Percentiles rank a stretch among this genome's conserved stretches.
These are phyloP conservation scores for Arctium minus DNA, from an alignment of 129 eudicot genomes.

Conservation along the genomic window DNA sequence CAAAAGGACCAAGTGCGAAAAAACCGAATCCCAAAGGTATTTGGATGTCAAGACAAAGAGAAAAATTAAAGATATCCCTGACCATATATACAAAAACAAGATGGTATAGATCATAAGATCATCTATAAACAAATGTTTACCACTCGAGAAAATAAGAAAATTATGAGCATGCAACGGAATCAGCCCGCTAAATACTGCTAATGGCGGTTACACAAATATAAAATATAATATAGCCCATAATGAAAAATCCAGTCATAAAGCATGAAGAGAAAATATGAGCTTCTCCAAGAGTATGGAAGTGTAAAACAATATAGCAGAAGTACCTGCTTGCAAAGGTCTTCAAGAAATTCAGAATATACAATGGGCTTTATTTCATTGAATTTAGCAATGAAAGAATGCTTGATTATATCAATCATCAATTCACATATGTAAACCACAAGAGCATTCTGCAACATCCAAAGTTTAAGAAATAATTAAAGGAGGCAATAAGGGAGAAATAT, in stretches of 20 bases:
- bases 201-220: too few species aligned
- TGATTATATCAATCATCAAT: conserved; percentile 83
- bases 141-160: too few species aligned
- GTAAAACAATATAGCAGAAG: neutral
- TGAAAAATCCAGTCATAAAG: neutral
- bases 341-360: conserved; percentile 87
- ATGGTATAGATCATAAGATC: too few species aligned
- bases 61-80: too few species aligned
- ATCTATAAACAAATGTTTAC: too few species aligned
- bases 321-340: conserved; percentile 99
- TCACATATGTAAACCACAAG: conserved; percentile 80
- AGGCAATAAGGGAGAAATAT: conserved; percentile 10
- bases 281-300: neutral
- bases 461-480: neutral
- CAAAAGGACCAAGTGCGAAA: too few species aligned
- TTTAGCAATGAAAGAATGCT: conserved; percentile 89
- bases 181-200: too few species aligned
- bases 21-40: too few species aligned
- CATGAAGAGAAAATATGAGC: neutral
- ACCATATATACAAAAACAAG: too few species aligned
- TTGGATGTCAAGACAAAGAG: too few species aligned
- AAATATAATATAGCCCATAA: neutral
- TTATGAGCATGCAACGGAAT: too few species aligned
- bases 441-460: conserved; percentile 73
- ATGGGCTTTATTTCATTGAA: conserved; percentile 90